Evolutionary conservation across 2,329 filamentous ascomycete species (phyloP).

Genomic region (Rhynchosporium secalis): DNA sequence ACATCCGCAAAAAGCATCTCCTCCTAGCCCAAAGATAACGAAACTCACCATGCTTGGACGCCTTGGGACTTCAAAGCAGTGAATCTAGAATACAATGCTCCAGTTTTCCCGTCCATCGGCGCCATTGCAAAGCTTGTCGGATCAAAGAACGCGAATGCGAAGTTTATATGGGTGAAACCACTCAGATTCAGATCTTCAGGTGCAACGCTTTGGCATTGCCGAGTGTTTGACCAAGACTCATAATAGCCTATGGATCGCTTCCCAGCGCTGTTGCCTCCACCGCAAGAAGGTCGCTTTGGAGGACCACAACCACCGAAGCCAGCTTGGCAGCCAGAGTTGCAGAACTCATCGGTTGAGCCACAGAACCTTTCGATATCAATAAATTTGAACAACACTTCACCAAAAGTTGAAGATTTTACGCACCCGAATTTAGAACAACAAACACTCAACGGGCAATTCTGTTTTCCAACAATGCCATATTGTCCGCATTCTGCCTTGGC

Average conservation of each 20-base stretch:
- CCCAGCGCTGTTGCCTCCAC: background rate
- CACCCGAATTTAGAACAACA: slow-evolving; percentile 26
- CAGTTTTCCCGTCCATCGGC: slow-evolving; percentile 32
- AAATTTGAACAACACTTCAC: slow-evolving; percentile 20
- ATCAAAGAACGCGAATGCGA: slow-evolving; percentile 46
- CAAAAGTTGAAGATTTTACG: background rate
- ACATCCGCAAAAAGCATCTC: too few relatives aligned
- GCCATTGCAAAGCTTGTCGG: slow-evolving; percentile 36
- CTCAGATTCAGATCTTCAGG: slow-evolving; percentile 8
- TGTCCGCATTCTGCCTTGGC: slow-evolving; percentile 25
- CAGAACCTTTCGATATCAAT: slow-evolving; percentile 43
- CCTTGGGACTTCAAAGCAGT: slow-evolving; percentile 19
- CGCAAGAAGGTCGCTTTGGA: slow-evolving; percentile 16
- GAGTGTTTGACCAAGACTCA: slow-evolving; percentile 12
- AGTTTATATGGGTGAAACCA: slow-evolving; percentile 34
- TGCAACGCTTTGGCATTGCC: slow-evolving; percentile 6
- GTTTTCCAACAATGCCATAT: slow-evolving; percentile 14
- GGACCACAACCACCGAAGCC: slow-evolving; percentile 13
- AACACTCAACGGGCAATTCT: slow-evolving; percentile 24
- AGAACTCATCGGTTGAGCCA: slow-evolving; percentile 39
- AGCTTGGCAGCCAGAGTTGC: slow-evolving; percentile 7
- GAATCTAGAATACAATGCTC: slow-evolving; percentile 15
- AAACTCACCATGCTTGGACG: slow-evolving; percentile 8
- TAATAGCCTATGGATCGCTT: slow-evolving; percentile 10
- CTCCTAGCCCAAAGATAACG: too few relatives aligned